phyloP scores from a whole-genome alignment of 192 early-diverging fungal species.

The Backusella australiensis region DNA sequence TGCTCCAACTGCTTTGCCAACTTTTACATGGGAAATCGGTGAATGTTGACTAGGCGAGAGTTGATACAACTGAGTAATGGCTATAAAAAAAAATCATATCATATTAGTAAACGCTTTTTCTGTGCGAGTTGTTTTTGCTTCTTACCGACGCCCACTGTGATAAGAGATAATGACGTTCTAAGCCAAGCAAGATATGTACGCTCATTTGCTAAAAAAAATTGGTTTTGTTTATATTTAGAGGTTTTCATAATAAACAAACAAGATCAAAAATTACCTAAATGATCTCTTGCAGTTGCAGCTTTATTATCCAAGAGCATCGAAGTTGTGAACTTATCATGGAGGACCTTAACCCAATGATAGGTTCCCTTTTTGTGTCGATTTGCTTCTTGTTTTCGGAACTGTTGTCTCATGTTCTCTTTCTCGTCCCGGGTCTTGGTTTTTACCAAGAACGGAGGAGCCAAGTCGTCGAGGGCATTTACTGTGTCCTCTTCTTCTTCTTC shows the following conservation, averaged over 20 bases:
- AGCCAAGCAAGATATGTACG: slow-evolving; percentile 81
- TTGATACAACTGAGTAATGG: slow-evolving; percentile 36
- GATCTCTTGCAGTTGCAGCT: slow-evolving; percentile 76
- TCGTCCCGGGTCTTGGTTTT: slow-evolving; percentile 9
- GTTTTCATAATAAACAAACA: not conserved
- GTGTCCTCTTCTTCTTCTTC: not conserved
- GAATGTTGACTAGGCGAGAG: not conserved
- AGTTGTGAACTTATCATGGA: slow-evolving; percentile 11
- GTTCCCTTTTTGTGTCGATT: not conserved
- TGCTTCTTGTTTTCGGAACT: slow-evolving; percentile 5
- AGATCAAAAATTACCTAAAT: slow-evolving; percentile 51
- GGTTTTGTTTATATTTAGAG: not conserved
- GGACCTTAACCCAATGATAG: not conserved
- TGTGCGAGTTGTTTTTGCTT: not conserved
- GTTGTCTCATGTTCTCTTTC: not conserved
- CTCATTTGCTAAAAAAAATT: slow-evolving; percentile 57
- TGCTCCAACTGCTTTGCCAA: slow-evolving; percentile 54
- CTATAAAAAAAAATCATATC: slow-evolving; percentile 8
- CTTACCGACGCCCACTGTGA: slow-evolving; percentile 69
- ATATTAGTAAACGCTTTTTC: not conserved
- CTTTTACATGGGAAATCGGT: not conserved
- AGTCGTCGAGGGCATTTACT: not conserved
- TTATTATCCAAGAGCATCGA: slow-evolving; percentile 63
- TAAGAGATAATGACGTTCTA: slow-evolving; percentile 70
- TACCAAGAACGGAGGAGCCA: not conserved